Conservation (phyloP, 495 filamentous ascomycete species). For the Penicillium parvum region DNA sequence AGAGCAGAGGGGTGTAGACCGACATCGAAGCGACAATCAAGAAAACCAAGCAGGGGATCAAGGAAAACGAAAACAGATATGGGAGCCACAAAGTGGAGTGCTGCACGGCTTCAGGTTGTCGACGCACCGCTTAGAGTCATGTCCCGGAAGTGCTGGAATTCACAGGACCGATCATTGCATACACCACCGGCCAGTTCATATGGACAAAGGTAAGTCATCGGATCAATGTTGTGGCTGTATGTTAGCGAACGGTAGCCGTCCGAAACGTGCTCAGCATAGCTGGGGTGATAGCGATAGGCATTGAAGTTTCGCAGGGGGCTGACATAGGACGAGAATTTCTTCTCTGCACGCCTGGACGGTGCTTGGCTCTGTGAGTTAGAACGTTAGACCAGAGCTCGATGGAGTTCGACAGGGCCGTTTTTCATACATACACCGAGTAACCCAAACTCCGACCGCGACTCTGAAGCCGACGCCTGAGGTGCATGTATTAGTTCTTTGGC, state of each 20-base stretch:
- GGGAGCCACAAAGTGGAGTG: constrained; percentile 13
- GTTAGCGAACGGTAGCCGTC: constrained; percentile 85
- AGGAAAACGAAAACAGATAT: constrained; percentile 7
- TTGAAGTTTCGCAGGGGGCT: constrained; percentile 80
- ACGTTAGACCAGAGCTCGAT: constrained; percentile 17
- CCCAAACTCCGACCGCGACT: constrained; percentile 20
- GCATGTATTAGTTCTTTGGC: constrained; percentile 31
- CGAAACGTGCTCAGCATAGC: constrained; percentile 61
- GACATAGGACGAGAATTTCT: constrained; percentile 66
- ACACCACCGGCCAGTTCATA: constrained; percentile 67
- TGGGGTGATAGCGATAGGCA: constrained; percentile 83
- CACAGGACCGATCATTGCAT: constrained; percentile 68
- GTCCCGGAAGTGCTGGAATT: constrained; percentile 74
- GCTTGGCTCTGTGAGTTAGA: constrained; percentile 21
- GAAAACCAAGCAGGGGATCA: too few species aligned
- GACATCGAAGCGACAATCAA: too few species aligned
- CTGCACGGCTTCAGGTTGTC: constrained; percentile 34
- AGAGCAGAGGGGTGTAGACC: constrained; percentile 6
- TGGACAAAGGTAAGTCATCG: constrained; percentile 65
- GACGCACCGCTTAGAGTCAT: constrained; percentile 81
- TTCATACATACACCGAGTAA: constrained; percentile 36
- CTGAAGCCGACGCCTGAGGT: constrained; percentile 24
- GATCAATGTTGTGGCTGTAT: constrained; percentile 83
- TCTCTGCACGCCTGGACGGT: constrained; percentile 11
- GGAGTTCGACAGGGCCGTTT: constrained; percentile 9